Evolutionary conservation across 306 rosid species (phyloP).

Genomic region (Medicago ruthenica): DNA sequence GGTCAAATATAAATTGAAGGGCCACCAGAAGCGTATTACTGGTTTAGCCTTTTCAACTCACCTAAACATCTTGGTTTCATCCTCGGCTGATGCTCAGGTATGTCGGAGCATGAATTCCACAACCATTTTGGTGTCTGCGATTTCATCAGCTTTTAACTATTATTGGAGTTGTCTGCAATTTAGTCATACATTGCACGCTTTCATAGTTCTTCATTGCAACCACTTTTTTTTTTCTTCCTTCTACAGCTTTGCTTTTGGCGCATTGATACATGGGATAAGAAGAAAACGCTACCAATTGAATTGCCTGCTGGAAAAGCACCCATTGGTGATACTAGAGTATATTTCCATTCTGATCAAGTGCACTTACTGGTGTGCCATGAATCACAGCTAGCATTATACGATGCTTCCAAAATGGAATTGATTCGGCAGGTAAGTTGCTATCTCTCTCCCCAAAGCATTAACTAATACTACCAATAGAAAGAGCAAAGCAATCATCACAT

Average conservation of each 20-base stretch:
- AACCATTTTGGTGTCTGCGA: slow-evolving; percentile 5
- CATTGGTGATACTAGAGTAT: slow-evolving; percentile 47
- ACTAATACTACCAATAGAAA: not conserved
- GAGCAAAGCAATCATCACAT: not conserved
- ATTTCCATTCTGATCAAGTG: slow-evolving; percentile 61
- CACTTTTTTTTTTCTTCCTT: slow-evolving; percentile 9
- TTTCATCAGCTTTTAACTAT: slow-evolving; percentile 18
- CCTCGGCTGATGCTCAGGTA: slow-evolving; percentile 82
- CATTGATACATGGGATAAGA: slow-evolving; percentile 63
- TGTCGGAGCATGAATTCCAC: slow-evolving; percentile 31
- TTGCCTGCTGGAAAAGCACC: slow-evolving; percentile 50
- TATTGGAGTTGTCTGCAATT: slow-evolving; percentile 16
- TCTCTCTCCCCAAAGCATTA: not conserved
- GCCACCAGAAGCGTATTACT: slow-evolving; percentile 74
- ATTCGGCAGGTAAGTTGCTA: slow-evolving; percentile 51
- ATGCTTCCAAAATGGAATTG: slow-evolving; percentile 61
- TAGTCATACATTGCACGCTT: slow-evolving; percentile 6
- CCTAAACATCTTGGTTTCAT: slow-evolving; percentile 72
- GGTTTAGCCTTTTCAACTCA: slow-evolving; percentile 79
- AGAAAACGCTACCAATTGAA: slow-evolving; percentile 55
- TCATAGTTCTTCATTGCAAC: slow-evolving; percentile 42
- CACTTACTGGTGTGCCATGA: slow-evolving; percentile 63
- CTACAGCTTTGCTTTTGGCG: slow-evolving; percentile 57
- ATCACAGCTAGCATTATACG: slow-evolving; percentile 64
- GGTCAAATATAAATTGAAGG: slow-evolving; percentile 73